These are phyloP conservation scores for Lagenidium sp. DNA, from an alignment of 352 stramenopile species.

Conservation along the genomic window DNA sequence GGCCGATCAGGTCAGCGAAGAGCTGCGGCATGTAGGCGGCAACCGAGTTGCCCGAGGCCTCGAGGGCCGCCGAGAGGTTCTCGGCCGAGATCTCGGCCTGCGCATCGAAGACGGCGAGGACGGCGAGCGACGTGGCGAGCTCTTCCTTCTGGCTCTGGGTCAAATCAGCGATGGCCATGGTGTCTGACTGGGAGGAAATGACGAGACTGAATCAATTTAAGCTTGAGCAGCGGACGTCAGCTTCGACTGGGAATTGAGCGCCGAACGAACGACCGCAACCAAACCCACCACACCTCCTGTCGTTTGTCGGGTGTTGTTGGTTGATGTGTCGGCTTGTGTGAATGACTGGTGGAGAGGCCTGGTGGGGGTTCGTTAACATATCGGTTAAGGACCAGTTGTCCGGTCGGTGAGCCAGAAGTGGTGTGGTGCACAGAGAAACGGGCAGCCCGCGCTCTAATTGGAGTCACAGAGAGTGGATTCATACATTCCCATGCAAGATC, in stretches of 20 bases:
- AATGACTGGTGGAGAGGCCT: slow-evolving; percentile 72
- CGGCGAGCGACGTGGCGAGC: slow-evolving; percentile 73
- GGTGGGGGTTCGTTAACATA: slow-evolving; percentile 17
- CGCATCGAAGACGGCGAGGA: slow-evolving; percentile 72
- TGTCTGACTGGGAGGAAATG: slow-evolving; percentile 49
- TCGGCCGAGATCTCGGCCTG: slow-evolving; percentile 72
- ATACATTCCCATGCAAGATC: no score
- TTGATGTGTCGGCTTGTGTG: no score
- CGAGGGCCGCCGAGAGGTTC: slow-evolving; percentile 61
- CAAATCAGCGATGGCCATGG: slow-evolving; percentile 81
- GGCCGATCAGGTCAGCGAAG: slow-evolving; percentile 76
- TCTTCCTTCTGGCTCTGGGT: slow-evolving; percentile 80
- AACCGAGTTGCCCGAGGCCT: slow-evolving; percentile 74
- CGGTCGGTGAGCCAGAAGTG: no score
- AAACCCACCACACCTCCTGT: slow-evolving; percentile 16
- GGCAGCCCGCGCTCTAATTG: no score
- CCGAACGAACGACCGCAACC: slow-evolving; percentile 5
- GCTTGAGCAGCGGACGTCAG: slow-evolving; percentile 62
- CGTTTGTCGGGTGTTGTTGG: no score
- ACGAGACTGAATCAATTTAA: slow-evolving; percentile 84
- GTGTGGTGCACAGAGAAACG: slow-evolving; percentile 15
- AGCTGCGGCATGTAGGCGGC: slow-evolving; percentile 69
- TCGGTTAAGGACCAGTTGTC: no score
- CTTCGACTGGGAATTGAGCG: slow-evolving; percentile 27
- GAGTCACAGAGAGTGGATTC: no score